phyloP scores from a whole-genome alignment of 2,329 filamentous ascomycete genomes.

The Pseudogymnoascus sp. region DNA sequence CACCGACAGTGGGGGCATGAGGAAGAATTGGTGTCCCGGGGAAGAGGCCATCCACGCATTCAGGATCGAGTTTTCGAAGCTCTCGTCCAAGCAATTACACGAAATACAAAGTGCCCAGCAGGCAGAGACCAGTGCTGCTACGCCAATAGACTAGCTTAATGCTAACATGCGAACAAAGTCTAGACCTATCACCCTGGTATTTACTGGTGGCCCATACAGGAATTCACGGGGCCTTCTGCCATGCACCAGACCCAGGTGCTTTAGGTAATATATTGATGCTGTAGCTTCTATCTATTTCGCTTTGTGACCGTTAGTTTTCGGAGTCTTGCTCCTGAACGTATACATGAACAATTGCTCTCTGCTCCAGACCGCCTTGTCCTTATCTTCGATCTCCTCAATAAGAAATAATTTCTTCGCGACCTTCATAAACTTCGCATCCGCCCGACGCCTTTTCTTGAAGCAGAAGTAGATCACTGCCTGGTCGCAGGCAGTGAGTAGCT shows the following conservation, averaged over 20 bases:
- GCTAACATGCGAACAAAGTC: background rate
- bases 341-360: slow-evolving; percentile 55
- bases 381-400: slow-evolving; percentile 54
- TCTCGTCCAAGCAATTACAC: slow-evolving; percentile 14
- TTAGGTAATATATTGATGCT: background rate
- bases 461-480: slow-evolving; percentile 66
- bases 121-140: too few species aligned
- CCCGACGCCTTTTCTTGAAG: slow-evolving; percentile 86
- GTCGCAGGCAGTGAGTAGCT: slow-evolving; percentile 66
- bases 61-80: slow-evolving; percentile 28
- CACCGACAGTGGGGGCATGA: slow-evolving; percentile 21
- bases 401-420: slow-evolving; percentile 58
- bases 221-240: background rate
- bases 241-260: background rate
- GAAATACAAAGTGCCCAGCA: too few species aligned
- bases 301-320: background rate
- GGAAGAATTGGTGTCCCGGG: slow-evolving; percentile 29
- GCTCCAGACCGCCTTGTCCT: slow-evolving; percentile 49
- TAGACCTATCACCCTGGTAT: background rate
- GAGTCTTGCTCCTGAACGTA: slow-evolving; percentile 34
- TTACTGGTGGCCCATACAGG: slow-evolving; percentile 10
- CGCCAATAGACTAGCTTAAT: background rate
- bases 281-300: background rate
- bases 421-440: slow-evolving; percentile 68
- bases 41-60: slow-evolving; percentile 33